Evolutionary conservation across 1,139 yeast species (phyloP), one percentile per base, ranked within the genome.

Genomic region (Nakaseomyces uthaithaninus): DNA sequence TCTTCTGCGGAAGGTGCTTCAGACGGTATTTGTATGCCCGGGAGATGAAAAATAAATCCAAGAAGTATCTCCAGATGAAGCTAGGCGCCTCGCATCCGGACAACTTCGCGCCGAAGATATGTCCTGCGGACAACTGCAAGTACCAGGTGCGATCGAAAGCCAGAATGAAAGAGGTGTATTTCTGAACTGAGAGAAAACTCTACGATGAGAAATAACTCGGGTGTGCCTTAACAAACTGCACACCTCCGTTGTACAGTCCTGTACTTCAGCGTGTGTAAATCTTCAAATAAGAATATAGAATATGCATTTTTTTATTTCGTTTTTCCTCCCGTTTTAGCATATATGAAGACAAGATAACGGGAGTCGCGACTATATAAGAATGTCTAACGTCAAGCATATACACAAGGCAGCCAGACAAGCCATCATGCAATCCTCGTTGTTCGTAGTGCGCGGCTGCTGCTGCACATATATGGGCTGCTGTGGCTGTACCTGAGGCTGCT

Each of bases 1-100:
- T 80, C 1, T 87, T 75, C 57, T 87, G 96, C 60, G 95, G 95
- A 2, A 63, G 91, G 40, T 87, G 95, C 63, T 83, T 81, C 15
- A 52, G 51, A 23, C 44, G 64, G 30, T 53, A 59, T 5, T 51
- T 53, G 33, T 52, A 52, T 41, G 62, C 63, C 2, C 46, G 47
- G 27, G 49, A 49, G 31, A 39, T 42, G 24, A 31, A 31, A 14
- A 20, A 7, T 8, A 31, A 31, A 12, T 40, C 55, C 3, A 56
- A 53, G 44, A 50, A 47, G 38, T 45, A 47, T 35, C 31, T 53
- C 27, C 44, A 46, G 2, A 41, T 45, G 10, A 43, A 53, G n/a
- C 46, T 46, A 31, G 64, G 64, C 5, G 48, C 62, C 3, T 54
- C 62, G 3, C 55, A 60, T 45, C 64, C 64, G 2, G 59, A 59